phyloP scores from a whole-genome alignment of 164 flowering plant species.

The Chimonanthus praecox region DNA sequence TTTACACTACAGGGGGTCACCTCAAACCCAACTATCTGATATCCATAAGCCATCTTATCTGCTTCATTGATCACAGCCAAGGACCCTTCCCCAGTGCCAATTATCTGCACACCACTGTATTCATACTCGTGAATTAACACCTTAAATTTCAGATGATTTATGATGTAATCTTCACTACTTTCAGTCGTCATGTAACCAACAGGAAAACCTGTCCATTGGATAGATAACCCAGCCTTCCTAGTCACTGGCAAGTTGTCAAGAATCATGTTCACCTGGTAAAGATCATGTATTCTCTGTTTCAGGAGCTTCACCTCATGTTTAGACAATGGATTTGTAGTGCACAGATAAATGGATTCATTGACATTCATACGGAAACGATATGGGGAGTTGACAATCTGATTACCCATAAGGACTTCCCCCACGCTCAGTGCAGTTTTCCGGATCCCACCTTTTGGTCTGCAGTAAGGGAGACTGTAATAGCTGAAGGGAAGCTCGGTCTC shows the following conservation, averaged over 20 bases:
- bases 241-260: slow-evolving; percentile 42
- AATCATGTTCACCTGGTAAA: slow-evolving; percentile 49
- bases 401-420: slow-evolving; percentile 33
- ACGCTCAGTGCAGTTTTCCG: slow-evolving; percentile 30
- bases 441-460: slow-evolving; percentile 18
- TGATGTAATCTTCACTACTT: slow-evolving; percentile 26
- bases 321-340: slow-evolving; percentile 20
- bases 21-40: slow-evolving; percentile 84
- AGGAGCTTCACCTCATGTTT: slow-evolving; percentile 25
- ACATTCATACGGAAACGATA: slow-evolving; percentile 26
- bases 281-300: slow-evolving; percentile 28
- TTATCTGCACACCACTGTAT: slow-evolving; percentile 35
- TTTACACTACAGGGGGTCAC: slow-evolving; percentile 59
- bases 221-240: slow-evolving; percentile 22
- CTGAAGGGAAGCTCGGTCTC: slow-evolving; percentile 30
- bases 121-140: slow-evolving; percentile 40
- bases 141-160: slow-evolving; percentile 41
- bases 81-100: slow-evolving; percentile 53
- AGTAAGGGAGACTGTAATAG: slow-evolving; percentile 32
- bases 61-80: slow-evolving; percentile 36
- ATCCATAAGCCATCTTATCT: slow-evolving; percentile 38
- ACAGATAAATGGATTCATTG: slow-evolving; percentile 25
- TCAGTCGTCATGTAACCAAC: slow-evolving; percentile 23
- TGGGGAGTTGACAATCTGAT: slow-evolving; percentile 32
- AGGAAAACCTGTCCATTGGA: slow-evolving; percentile 44